These are phyloP conservation scores for Thraustochytrium sp. DNA, from an alignment of 352 stramenopile species.

Conservation along the genomic window DNA sequence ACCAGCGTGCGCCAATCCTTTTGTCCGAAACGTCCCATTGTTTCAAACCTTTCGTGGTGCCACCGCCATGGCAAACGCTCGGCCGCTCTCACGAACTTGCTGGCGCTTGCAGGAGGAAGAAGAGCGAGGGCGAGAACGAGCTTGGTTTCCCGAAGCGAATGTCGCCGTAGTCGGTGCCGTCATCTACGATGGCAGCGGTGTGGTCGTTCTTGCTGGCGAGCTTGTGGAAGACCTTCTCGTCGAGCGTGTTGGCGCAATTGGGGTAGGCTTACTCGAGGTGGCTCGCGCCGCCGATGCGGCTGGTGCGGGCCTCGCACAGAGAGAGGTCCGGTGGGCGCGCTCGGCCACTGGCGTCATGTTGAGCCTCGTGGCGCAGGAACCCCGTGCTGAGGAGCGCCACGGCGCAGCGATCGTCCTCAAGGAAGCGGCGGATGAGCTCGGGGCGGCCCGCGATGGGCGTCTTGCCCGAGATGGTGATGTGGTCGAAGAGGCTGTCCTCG, in stretches of 20 bases:
- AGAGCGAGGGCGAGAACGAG: no score
- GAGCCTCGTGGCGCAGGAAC: not conserved
- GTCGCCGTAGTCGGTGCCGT: not conserved
- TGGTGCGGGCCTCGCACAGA: not conserved
- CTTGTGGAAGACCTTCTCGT: slow-evolving; percentile 3
- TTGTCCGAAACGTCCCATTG: no score
- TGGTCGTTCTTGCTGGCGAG: not conserved
- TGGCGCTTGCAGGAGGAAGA: no score
- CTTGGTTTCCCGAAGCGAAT: not conserved
- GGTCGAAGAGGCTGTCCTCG: not conserved
- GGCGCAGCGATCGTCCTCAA: not conserved
- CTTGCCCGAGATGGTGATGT: not conserved
- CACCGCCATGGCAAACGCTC: no score
- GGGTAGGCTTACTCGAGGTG: not conserved
- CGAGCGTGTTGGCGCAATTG: not conserved
- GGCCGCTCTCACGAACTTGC: no score
- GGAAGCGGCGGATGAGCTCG: not conserved
- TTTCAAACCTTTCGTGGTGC: no score
- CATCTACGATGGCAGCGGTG: not conserved
- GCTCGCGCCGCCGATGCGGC: not conserved
- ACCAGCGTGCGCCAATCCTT: no score
- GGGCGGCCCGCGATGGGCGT: not conserved
- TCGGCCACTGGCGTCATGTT: not conserved
- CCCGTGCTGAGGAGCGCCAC: not conserved
- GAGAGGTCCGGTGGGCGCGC: not conserved